Evolutionary conservation across 192 early-diverging fungal genomes (phyloP).

Genomic region (Backusella morwellensis): DNA sequence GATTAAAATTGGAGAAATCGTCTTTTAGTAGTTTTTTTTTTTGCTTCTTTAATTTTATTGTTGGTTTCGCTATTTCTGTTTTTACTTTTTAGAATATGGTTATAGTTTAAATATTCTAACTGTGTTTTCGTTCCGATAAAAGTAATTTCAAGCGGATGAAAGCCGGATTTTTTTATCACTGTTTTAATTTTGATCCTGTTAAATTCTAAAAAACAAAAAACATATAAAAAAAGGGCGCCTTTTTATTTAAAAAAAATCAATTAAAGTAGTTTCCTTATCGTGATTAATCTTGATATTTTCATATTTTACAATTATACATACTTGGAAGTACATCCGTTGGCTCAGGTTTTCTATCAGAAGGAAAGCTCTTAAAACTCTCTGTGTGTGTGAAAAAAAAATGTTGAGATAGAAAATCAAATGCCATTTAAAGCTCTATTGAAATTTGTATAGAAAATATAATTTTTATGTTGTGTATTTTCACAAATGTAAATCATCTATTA

Average conservation of each 20-base stretch:
- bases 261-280: not conserved
- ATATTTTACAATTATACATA: conserved; percentile 7
- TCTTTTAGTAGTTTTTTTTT: not conserved
- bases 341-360: not conserved
- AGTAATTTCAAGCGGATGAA: not conserved
- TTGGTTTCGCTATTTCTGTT: not conserved
- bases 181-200: not conserved
- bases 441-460: not conserved
- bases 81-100: not conserved
- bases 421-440: not conserved
- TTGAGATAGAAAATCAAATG: not conserved
- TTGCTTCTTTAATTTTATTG: not conserved
- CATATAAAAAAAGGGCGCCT: not conserved
- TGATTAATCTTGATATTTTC: not conserved
- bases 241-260: not conserved
- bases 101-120: not conserved
- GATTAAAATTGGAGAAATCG: not conserved
- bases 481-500: not conserved
- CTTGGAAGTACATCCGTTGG: conserved; percentile 1
- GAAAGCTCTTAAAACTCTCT: not conserved
- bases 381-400: not conserved
- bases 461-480: not conserved
- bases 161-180: not conserved
- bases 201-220: not conserved
- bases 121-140: not conserved